Percentiles rank a stretch among this genome's conserved stretches.
Evolutionary conservation across 2,329 filamentous ascomycete genomes (phyloP).

Genomic region (Diplodia intermedia): DNA sequence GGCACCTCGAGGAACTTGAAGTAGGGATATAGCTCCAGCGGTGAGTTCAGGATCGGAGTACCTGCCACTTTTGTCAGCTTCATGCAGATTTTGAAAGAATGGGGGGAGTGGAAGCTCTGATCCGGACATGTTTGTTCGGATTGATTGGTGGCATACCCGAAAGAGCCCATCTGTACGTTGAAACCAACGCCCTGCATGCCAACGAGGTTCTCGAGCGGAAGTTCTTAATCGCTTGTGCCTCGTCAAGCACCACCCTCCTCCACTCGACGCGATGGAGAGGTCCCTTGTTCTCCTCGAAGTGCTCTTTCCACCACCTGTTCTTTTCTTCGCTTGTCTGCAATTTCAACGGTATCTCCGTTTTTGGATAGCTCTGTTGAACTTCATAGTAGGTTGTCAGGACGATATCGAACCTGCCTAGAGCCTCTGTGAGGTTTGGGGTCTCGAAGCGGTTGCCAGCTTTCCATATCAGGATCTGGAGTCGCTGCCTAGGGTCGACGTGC

Average conservation of each 20-base stretch:
- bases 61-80: neutral
- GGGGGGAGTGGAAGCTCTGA: conserved; percentile 34
- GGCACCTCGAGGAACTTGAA: conserved; percentile 55
- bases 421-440: conserved; percentile 34
- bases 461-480: conserved; percentile 40
- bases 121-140: conserved; percentile 34
- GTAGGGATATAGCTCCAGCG: conserved; percentile 48
- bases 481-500: conserved; percentile 37
- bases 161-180: conserved; percentile 52
- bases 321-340: conserved; percentile 49
- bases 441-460: conserved; percentile 39
- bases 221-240: conserved; percentile 65
- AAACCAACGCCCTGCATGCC: conserved; percentile 53
- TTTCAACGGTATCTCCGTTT: conserved; percentile 47
- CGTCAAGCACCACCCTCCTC: conserved; percentile 64
- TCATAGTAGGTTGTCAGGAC: conserved; percentile 54
- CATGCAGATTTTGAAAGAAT: conserved; percentile 35
- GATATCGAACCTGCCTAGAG: conserved; percentile 42
- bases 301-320: conserved; percentile 48
- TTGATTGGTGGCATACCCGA: conserved; percentile 50
- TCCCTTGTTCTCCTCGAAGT: conserved; percentile 43
- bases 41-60: conserved; percentile 36
- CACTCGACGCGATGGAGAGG: conserved; percentile 43
- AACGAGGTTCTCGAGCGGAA: conserved; percentile 50
- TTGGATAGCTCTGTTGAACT: conserved; percentile 52